Evolutionary conservation across 805 yeast species (phyloP).

Genomic region (Nakazawaea holstii): DNA sequence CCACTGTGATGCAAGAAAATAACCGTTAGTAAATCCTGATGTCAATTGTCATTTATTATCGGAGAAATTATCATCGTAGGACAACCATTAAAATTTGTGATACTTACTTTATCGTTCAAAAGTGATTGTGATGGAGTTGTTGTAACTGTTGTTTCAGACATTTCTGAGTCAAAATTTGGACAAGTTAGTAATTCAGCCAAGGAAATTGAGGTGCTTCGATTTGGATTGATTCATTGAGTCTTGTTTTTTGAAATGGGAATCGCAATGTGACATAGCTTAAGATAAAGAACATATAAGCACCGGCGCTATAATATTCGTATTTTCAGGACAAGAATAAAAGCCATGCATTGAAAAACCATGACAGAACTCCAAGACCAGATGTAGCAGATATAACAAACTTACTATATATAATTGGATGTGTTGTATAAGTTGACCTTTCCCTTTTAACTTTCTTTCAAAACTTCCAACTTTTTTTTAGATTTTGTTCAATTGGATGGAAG

Average conservation of each 20-base stretch:
- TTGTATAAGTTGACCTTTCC: too few relatives aligned
- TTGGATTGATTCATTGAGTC: background rate
- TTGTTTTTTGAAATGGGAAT: background rate
- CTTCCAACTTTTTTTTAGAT: background rate
- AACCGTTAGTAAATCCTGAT: background rate
- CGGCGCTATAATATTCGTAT: too few relatives aligned
- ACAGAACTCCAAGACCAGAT: too few relatives aligned
- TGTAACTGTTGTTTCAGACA: conserved; percentile 10
- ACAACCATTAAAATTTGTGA: background rate
- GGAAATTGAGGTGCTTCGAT: too few relatives aligned
- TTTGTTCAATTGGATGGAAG: conserved; percentile 9
- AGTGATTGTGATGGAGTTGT: conserved; percentile 48
- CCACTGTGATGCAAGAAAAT: conserved; percentile 44
- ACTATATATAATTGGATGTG: too few relatives aligned
- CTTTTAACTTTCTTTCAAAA: background rate
- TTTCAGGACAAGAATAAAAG: too few relatives aligned
- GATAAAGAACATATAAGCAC: too few relatives aligned
- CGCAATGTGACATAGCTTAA: too few relatives aligned
- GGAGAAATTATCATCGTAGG: background rate
- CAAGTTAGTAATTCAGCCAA: background rate
- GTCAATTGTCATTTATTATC: too few relatives aligned
- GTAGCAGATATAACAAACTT: too few relatives aligned
- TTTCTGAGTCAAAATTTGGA: background rate
- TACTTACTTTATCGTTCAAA: conserved; percentile 49
- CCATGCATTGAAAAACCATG: too few relatives aligned